These are phyloP conservation scores for Ogataea trehalophila DNA, from an alignment of 805 yeast genomes.

Conservation along the genomic window DNA sequence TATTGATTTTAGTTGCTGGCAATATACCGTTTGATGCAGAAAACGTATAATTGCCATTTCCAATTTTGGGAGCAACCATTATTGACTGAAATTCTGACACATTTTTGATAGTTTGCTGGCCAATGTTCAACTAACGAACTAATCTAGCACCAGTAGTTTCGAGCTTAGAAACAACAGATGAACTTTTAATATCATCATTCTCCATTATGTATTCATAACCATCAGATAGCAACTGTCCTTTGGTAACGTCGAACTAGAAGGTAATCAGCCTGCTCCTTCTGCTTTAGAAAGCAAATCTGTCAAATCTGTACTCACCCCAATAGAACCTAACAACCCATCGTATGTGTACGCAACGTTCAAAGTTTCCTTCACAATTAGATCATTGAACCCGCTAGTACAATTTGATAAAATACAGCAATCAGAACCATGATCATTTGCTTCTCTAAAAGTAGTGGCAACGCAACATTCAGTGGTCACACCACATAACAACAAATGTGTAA, in stretches of 20 bases:
- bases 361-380: conserved; percentile 10
- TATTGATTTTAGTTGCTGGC: background rate
- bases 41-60: background rate
- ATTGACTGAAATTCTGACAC: background rate
- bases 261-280: background rate
- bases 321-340: conserved; percentile 15
- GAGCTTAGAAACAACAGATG: background rate
- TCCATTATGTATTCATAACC: background rate
- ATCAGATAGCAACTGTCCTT: background rate
- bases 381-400: conserved; percentile 15
- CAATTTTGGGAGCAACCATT: background rate
- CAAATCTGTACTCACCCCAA: conserved; percentile 6
- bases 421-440: conserved; percentile 31
- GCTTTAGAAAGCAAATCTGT: background rate
- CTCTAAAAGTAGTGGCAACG: conserved; percentile 30
- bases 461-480: conserved; percentile 34
- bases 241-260: background rate
- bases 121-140: background rate
- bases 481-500: conserved; percentile 25
- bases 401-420: conserved; percentile 20
- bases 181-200: background rate
- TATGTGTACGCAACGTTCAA: conserved; percentile 12
- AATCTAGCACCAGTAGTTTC: background rate
- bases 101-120: background rate
- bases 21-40: background rate